Conservation (phyloP, 495 filamentous ascomycete genomes). For the Platismatia glauca region DNA sequence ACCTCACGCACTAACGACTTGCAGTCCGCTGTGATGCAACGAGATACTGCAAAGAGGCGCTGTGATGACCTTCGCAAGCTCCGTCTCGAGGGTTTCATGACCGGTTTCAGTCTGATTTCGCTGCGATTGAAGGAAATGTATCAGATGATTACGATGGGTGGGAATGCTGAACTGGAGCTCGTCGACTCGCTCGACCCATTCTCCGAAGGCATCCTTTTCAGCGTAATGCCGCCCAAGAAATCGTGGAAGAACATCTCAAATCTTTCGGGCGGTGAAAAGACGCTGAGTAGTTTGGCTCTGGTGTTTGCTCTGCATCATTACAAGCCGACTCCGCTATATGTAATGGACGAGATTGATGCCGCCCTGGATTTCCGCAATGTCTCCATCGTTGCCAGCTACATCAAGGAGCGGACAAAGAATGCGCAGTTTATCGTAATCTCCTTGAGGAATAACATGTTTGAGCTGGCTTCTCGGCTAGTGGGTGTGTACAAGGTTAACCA, state of each 20-base stretch:
- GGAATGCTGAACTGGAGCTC: slow-evolving; percentile 93
- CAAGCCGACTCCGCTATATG: slow-evolving; percentile 93
- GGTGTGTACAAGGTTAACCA: slow-evolving; percentile 99
- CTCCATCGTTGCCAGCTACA: slow-evolving; percentile 95
- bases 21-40: slow-evolving; percentile 58
- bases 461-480: slow-evolving; percentile 84
- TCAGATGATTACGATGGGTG: slow-evolving; percentile 99
- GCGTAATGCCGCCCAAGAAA: slow-evolving; percentile 99
- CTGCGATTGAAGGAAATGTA: slow-evolving; percentile 98
- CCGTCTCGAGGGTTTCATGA: slow-evolving; percentile 95
- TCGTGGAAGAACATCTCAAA: slow-evolving; percentile 99
- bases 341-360: slow-evolving; percentile 99
- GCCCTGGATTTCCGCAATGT: slow-evolving; percentile 97
- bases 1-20: slow-evolving; percentile 73
- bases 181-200: slow-evolving; percentile 95
- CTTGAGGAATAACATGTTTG: slow-evolving; percentile 98
- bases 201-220: slow-evolving; percentile 92
- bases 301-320: slow-evolving; percentile 98
- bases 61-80: slow-evolving; percentile 84
- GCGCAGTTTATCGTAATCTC: slow-evolving; percentile 99
- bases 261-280: slow-evolving; percentile 92
- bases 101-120: slow-evolving; percentile 92
- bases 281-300: slow-evolving; percentile 81
- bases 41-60: slow-evolving; percentile 79
- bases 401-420: slow-evolving; percentile 98